Percentiles rank a stretch among this genome's conserved stretches.
Conservation (phyloP, 495 filamentous ascomycete genomes). For the Penicillium cinerascens region DNA sequence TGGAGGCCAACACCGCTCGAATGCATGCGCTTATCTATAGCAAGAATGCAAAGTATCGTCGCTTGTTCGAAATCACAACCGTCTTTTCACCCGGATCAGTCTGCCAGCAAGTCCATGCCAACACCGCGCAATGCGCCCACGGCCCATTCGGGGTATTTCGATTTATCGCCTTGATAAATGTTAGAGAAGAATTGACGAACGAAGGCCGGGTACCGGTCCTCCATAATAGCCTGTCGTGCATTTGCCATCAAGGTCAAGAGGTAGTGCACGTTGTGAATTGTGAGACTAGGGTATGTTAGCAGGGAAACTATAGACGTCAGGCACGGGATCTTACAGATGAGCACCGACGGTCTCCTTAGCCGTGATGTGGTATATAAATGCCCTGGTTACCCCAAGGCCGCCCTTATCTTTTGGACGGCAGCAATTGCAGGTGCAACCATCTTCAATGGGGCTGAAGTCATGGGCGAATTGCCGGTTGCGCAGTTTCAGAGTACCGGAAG, state of each 20-base stretch:
- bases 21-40: neutral
- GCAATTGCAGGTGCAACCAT: constrained; percentile 73
- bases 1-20: neutral
- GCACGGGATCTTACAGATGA: constrained; percentile 58
- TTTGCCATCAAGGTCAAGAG: constrained; percentile 76
- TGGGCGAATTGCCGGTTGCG: constrained; percentile 68
- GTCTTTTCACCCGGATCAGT: constrained; percentile 6
- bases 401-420: constrained; percentile 66
- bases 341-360: constrained; percentile 95
- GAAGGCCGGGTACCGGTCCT: constrained; percentile 77
- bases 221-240: constrained; percentile 73
- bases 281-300: constrained; percentile 52
- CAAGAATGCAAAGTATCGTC: neutral
- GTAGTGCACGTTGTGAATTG: constrained; percentile 93
- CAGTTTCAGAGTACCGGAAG: constrained; percentile 75
- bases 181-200: constrained; percentile 70
- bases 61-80: neutral
- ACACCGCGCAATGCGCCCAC: constrained; percentile 77
- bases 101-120: constrained; percentile 72
- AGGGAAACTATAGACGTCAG: neutral
- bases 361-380: constrained; percentile 87
- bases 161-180: constrained; percentile 63
- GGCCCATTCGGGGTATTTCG: constrained; percentile 76
- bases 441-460: constrained; percentile 81
- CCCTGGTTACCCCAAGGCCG: constrained; percentile 79